Conservation (phyloP, 768 basidiomycete species). For the Cystoderma amianthinum region DNA sequence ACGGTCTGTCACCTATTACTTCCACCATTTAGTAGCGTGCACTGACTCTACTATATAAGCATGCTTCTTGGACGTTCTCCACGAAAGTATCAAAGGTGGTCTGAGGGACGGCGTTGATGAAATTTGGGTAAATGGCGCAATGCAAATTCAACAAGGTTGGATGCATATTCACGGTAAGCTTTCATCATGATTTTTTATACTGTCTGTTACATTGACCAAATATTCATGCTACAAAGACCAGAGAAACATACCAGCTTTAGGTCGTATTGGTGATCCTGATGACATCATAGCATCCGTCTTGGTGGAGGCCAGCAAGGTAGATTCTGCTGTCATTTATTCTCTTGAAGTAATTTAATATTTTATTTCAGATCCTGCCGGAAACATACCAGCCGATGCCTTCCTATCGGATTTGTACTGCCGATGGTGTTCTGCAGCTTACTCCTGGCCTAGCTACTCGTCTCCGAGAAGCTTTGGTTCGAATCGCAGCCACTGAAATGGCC, state of each 20-base stretch:
- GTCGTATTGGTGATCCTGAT: conserved; percentile 75
- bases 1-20: conserved; percentile 41
- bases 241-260: conserved; percentile 68
- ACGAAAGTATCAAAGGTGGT: conserved; percentile 48
- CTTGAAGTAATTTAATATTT: background rate
- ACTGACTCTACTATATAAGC: conserved; percentile 27
- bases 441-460: conserved; percentile 54
- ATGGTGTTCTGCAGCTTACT: conserved; percentile 65
- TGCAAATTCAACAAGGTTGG: conserved; percentile 71
- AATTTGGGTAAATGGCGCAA: conserved; percentile 55
- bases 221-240: conserved; percentile 37
- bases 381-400: conserved; percentile 84
- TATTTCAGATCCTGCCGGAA: conserved; percentile 48
- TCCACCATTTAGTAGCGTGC: background rate
- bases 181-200: too few relatives aligned
- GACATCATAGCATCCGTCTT: conserved; percentile 77
- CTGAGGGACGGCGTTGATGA: conserved; percentile 57
- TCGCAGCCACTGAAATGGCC: conserved; percentile 20
- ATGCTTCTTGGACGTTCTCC: conserved; percentile 51
- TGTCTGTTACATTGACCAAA: background rate
- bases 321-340: conserved; percentile 7
- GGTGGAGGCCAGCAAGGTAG: conserved; percentile 62
- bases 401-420: conserved; percentile 72
- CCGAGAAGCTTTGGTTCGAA: conserved; percentile 24
- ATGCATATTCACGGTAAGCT: conserved; percentile 74